A percentile compares a stretch with the other conserved stretches of the same genome.
These are phyloP conservation scores for Boletus smithii DNA, from an alignment of 1,284 basidiomycete genomes.

Conservation along the genomic window DNA sequence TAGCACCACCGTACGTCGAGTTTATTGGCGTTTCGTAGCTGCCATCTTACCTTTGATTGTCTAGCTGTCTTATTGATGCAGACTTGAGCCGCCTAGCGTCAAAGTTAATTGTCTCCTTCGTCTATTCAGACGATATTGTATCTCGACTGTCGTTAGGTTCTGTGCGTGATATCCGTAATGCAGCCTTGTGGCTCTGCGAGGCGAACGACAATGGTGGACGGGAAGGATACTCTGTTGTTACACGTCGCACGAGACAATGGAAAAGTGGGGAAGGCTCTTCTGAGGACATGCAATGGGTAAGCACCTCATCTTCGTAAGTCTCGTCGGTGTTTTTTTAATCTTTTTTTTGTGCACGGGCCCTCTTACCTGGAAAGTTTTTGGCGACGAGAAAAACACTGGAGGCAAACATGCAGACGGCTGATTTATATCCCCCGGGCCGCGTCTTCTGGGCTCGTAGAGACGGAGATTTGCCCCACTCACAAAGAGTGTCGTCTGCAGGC, in stretches of 20 bases:
- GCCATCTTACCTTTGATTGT: slow-evolving; percentile 5
- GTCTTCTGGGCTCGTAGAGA: slow-evolving; percentile 76
- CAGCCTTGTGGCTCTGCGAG: slow-evolving; percentile 75
- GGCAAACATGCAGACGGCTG: slow-evolving; percentile 76
- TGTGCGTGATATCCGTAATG: slow-evolving; percentile 72
- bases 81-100: slow-evolving; percentile 52
- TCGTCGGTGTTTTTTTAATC: slow-evolving; percentile 6
- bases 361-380: slow-evolving; percentile 52
- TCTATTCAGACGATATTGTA: slow-evolving; percentile 81
- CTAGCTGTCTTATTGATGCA: slow-evolving; percentile 57
- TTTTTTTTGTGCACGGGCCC: not conserved
- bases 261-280: slow-evolving; percentile 50
- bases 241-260: slow-evolving; percentile 54
- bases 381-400: slow-evolving; percentile 78
- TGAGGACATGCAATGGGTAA: slow-evolving; percentile 66
- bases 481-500: slow-evolving; percentile 18
- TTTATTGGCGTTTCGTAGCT: slow-evolving; percentile 4
- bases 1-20: slow-evolving; percentile 69
- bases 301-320: slow-evolving; percentile 16
- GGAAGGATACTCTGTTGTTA: slow-evolving; percentile 61
- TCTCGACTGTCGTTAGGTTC: slow-evolving; percentile 75
- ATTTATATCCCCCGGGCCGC: slow-evolving; percentile 76
- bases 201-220: slow-evolving; percentile 47
- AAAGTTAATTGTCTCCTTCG: slow-evolving; percentile 69
- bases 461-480: slow-evolving; percentile 56